Conservation (phyloP, 192 early-diverging fungal species). For the Coemansia sp. region DNA sequence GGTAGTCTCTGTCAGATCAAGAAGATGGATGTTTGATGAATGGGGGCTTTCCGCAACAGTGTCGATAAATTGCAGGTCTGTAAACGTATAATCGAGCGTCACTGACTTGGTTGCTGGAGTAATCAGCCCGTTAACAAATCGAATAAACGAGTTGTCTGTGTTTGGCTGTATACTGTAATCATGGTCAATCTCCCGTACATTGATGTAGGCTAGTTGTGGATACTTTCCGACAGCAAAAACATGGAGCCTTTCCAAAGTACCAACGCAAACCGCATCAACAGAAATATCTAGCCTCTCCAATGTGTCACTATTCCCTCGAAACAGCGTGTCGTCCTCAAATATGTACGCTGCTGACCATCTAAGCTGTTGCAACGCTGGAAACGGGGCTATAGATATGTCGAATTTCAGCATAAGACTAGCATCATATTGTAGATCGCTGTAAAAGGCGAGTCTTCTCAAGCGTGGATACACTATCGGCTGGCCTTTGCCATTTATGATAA, state of each 20-base stretch:
- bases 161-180: neutral
- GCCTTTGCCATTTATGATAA: neutral
- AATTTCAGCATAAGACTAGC: no score
- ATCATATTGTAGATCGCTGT: neutral
- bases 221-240: conserved; percentile 6
- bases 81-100: neutral
- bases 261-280: conserved; percentile 10
- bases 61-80: neutral
- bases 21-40: neutral
- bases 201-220: neutral
- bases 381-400: conserved; percentile 17
- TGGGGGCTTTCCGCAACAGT: neutral
- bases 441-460: neutral
- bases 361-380: conserved; percentile 24
- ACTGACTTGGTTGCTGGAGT: neutral
- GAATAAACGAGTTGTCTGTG: neutral
- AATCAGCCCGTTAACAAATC: neutral
- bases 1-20: neutral
- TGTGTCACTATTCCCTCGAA: conserved; percentile 7
- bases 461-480: neutral
- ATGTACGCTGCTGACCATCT: neutral
- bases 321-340: conserved; percentile 1
- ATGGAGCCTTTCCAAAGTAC: neutral
- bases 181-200: neutral
- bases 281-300: conserved; percentile 19